Evolutionary conservation across 139 green algal genomes (phyloP).

Genomic region (Micractinium sp.): DNA sequence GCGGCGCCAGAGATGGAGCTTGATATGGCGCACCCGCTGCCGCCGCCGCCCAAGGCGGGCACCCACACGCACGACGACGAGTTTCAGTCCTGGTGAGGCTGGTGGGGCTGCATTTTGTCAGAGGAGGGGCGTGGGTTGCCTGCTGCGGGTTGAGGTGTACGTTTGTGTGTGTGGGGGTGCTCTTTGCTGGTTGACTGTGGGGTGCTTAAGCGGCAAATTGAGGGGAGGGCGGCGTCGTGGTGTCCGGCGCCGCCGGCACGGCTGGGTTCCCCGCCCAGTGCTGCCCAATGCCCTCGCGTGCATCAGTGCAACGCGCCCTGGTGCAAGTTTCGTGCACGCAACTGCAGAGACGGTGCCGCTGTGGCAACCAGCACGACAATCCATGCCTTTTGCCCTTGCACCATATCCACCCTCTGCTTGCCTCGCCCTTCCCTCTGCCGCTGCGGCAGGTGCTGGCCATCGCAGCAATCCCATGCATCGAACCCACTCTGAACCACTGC

Average conservation of each 20-base stretch:
- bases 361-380: neutral
- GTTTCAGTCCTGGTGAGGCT: conserved; percentile 59
- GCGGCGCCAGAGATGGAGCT: conserved; percentile 68
- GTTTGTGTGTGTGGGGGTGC: too few relatives aligned
- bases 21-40: conserved; percentile 75
- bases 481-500: too few relatives aligned
- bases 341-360: too few relatives aligned
- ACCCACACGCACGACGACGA: conserved; percentile 59
- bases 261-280: neutral
- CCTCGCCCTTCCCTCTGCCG: neutral
- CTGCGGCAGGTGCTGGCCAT: neutral
- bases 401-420: neutral
- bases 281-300: too few relatives aligned
- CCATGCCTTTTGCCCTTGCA: neutral
- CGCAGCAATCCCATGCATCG: neutral
- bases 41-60: conserved; percentile 59
- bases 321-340: too few relatives aligned
- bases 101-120: too few relatives aligned
- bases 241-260: neutral
- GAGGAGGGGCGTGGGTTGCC: too few relatives aligned
- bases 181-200: too few relatives aligned
- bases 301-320: too few relatives aligned
- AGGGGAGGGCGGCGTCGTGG: too few relatives aligned
- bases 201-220: too few relatives aligned
- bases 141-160: too few relatives aligned